phyloP scores from a whole-genome alignment of 495 filamentous ascomycete species.

The Neurospora discreta region DNA sequence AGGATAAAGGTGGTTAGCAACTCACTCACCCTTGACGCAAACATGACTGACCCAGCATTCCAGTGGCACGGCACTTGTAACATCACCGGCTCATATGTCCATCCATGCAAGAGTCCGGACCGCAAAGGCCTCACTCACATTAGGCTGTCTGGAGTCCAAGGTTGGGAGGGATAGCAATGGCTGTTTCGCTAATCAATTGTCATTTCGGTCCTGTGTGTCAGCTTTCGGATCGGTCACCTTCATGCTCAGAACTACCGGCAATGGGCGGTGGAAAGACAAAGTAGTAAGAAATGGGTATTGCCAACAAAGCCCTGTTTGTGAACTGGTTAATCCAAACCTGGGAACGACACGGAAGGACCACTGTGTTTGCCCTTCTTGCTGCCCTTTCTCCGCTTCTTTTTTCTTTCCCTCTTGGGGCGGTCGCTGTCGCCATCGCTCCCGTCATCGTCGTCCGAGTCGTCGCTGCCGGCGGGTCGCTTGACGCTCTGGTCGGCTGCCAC shows the following conservation, averaged over 20 bases:
- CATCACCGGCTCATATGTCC: neutral
- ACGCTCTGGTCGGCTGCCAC: conserved; percentile 34
- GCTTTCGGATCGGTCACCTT: conserved; percentile 17
- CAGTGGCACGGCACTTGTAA: neutral
- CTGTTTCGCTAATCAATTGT: neutral
- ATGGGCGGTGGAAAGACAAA: neutral
- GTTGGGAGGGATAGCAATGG: neutral
- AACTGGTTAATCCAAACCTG: conserved; percentile 19
- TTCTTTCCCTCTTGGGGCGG: conserved; percentile 30
- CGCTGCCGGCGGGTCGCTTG: conserved; percentile 30
- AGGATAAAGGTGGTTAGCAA: neutral
- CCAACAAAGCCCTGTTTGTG: neutral
- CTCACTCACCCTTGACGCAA: neutral
- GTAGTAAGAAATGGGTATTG: neutral
- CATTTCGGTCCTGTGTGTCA: neutral
- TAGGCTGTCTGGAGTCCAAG: neutral
- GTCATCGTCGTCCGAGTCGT: conserved; percentile 25
- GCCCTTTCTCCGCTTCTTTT: conserved; percentile 36
- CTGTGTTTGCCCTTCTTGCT: conserved; percentile 20
- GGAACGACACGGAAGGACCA: conserved; percentile 14
- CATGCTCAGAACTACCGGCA: neutral
- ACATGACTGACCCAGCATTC: neutral
- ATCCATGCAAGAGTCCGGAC: neutral
- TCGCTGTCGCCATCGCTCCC: conserved; percentile 31
- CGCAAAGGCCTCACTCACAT: neutral